phyloP scores from a whole-genome alignment of 2,329 filamentous ascomycete species.

The Diaporthe caulivora region DNA sequence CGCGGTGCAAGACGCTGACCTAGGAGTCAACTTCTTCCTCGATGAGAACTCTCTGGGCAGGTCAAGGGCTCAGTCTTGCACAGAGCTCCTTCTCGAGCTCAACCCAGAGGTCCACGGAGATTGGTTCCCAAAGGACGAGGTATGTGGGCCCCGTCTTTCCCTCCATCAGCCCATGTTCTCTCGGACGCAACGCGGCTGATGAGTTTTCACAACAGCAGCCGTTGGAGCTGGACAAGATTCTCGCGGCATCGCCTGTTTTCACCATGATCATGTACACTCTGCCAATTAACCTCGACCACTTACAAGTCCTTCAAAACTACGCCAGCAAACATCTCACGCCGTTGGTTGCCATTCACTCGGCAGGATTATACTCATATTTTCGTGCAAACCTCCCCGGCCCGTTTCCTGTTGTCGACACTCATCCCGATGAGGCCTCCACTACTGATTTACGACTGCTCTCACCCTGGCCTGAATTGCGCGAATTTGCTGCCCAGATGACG shows the following conservation, averaged over 20 bases:
- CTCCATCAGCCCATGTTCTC: neutral
- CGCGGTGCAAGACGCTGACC: constrained; percentile 81
- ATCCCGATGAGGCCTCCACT: constrained; percentile 87
- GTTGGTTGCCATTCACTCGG: constrained; percentile 85
- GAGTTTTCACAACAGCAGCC: constrained; percentile 38
- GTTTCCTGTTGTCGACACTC: constrained; percentile 95
- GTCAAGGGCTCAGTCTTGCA: constrained; percentile 82
- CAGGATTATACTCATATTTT: constrained; percentile 93
- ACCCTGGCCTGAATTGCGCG: constrained; percentile 85
- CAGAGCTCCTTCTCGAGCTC: constrained; percentile 83
- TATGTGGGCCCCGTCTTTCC: constrained; percentile 42
- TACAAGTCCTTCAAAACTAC: constrained; percentile 61
- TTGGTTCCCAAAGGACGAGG: constrained; percentile 69
- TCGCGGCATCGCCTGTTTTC: constrained; percentile 57
- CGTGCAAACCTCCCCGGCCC: constrained; percentile 81
- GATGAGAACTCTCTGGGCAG: constrained; percentile 83
- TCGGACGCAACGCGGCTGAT: constrained; percentile 25
- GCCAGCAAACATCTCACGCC: constrained; percentile 73
- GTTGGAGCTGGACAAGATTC: constrained; percentile 46
- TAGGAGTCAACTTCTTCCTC: constrained; percentile 98
- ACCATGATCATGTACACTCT: constrained; percentile 69
- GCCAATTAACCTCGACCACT: constrained; percentile 59
- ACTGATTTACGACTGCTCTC: constrained; percentile 86
- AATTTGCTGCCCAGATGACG: constrained; percentile 77
- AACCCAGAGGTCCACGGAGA: constrained; percentile 92